A percentile compares a stretch with the other conserved stretches of the same genome.
Conservation (phyloP, 768 basidiomycete species). For the Tulasnella sp. region DNA sequence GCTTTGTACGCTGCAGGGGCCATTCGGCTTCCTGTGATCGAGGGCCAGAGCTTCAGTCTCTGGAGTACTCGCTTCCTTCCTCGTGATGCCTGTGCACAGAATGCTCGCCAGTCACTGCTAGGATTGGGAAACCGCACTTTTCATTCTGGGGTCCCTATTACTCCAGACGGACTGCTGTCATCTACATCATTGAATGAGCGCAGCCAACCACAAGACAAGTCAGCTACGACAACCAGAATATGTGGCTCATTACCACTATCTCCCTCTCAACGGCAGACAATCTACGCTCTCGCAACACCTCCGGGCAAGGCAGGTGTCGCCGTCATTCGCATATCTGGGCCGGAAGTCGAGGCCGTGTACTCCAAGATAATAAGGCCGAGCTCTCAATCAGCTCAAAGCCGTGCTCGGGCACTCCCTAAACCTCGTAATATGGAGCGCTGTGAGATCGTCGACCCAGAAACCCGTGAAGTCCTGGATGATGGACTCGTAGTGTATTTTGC, state of each 20-base stretch:
- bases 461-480: constrained; percentile 57
- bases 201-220: no score
- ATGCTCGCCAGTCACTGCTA: no score
- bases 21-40: no score
- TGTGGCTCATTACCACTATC: constrained; percentile 8
- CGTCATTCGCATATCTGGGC: constrained; percentile 74
- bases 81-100: no score
- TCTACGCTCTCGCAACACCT: constrained; percentile 81
- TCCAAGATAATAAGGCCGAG: constrained; percentile 39
- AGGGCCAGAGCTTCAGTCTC: no score
- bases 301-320: constrained; percentile 78
- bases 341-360: constrained; percentile 55
- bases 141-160: no score
- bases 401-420: constrained; percentile 28
- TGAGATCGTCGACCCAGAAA: constrained; percentile 50
- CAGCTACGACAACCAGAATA: no score
- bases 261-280: constrained; percentile 37
- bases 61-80: no score
- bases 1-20: no score
- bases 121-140: no score
- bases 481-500: constrained; percentile 74
- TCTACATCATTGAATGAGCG: no score
- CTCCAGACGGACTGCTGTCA: no score
- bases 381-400: neutral
- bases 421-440: constrained; percentile 66